Evolutionary conservation across 257 asterid species (phyloP), one percentile per base, ranked within the genome.

Genomic region (Solanum paucissectum): DNA sequence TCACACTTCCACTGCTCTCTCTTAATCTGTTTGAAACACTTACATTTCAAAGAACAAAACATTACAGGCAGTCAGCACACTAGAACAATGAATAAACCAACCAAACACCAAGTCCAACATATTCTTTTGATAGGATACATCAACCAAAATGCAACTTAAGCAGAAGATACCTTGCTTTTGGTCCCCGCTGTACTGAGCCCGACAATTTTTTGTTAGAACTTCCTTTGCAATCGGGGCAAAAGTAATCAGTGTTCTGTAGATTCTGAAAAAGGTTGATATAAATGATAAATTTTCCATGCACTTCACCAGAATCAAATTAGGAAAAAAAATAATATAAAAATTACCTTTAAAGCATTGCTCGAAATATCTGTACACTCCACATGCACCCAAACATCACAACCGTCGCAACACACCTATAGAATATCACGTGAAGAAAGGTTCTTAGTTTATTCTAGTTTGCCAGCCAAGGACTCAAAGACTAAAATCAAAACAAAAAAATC

Each of bases 331-430:
- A 83, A 64, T 33, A 83, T 29, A 82, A 76, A 89, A 90, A 83
- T 69, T 85, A 97, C 99, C 99, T 96, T 94, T 86, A 96, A 88
- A 88, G 88, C 86, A 33, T 89, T 87, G 21, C 90, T 55, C 84
- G 99, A 91, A 85, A 94, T 88, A 83, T 91, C 89, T 87, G 99
- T 96, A 88, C 99, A 97, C 84, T 97, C 98, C 83, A 97, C 97
- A 92, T 97, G 99, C 87, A 96, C 98, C 99, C 99, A 97, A 87
- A 96, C 96, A 91, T 96, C 91, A 90, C 99, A 97, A 66, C 95
- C 92, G 91, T 96, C 98, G 3, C 99, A 97, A 83, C 98, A 94
- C 79, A 97, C 95, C 99, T 97, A 90, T 72, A 25, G 25, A 77
- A 77, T 77, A 42, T 25, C 64, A 27, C 33, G 42, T 42, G 52